Conservation (phyloP, 1,284 basidiomycete genomes). For the Veloboletus limbatus region DNA sequence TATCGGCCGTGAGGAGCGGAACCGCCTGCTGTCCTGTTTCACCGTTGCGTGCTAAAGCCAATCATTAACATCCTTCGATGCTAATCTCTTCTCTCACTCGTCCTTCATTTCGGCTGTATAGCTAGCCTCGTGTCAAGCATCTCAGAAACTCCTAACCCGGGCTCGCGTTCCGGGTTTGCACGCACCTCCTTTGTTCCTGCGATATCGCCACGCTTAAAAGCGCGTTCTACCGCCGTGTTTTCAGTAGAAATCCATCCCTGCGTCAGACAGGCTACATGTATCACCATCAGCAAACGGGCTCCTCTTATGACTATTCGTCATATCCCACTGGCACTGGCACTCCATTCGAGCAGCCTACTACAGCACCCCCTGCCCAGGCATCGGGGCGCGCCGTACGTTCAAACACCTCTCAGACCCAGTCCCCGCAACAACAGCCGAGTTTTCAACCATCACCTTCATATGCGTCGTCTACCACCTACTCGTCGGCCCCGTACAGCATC, state of each 20-base stretch:
- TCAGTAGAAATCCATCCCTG: constrained; percentile 13
- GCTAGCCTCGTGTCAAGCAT: constrained; percentile 34
- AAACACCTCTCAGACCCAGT: constrained; percentile 41
- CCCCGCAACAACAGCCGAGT: constrained; percentile 32
- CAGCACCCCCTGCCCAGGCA: constrained; percentile 37
- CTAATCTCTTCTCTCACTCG: constrained; percentile 35
- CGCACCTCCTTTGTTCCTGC: constrained; percentile 26
- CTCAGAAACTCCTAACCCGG: constrained; percentile 31
- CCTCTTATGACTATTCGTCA: constrained; percentile 49
- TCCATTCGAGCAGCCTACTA: constrained; percentile 38
- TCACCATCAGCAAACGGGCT: constrained; percentile 42
- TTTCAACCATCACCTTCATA: constrained; percentile 33
- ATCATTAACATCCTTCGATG: constrained; percentile 35
- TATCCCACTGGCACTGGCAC: constrained; percentile 42
- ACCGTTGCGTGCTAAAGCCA: constrained; percentile 31
- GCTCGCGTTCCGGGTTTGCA: constrained; percentile 31
- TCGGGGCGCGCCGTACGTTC: constrained; percentile 35
- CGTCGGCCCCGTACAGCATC: constrained; percentile 27
- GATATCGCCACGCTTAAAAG: constrained; percentile 34
- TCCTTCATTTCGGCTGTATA: constrained; percentile 37
- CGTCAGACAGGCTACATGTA: constrained; percentile 41
- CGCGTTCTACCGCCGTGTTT: constrained; percentile 21
- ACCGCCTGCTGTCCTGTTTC: constrained; percentile 27
- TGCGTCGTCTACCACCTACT: constrained; percentile 27
- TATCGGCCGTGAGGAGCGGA: constrained; percentile 27